phyloP scores from a whole-genome alignment of 2,329 filamentous ascomycete genomes.

The Purpureocillium takamizusanense region DNA sequence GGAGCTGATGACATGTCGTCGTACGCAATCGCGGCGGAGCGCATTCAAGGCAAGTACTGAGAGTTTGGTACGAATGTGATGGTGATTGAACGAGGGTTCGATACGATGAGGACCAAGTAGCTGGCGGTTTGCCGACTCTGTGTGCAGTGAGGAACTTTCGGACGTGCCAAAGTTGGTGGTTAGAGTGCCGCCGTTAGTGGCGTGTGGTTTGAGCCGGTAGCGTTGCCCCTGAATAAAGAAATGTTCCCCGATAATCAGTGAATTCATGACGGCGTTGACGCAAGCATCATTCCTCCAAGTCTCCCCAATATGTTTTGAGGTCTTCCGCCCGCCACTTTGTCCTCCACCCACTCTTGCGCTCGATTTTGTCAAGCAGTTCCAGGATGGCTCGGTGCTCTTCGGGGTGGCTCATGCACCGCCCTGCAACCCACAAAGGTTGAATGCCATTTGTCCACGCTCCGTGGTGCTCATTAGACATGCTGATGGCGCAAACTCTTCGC shows the following conservation, averaged over 20 bases:
- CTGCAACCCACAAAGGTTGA: conserved; percentile 45
- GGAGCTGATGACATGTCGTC: conserved; percentile 19
- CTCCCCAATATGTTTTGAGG: conserved; percentile 41
- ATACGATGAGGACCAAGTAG: too few relatives aligned
- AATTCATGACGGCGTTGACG: too few relatives aligned
- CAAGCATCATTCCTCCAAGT: conserved; percentile 19
- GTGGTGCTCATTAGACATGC: conserved; percentile 40
- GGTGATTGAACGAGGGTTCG: too few relatives aligned
- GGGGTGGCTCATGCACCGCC: conserved; percentile 39
- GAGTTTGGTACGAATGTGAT: neutral
- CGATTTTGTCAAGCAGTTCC: conserved; percentile 36
- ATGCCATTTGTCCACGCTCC: conserved; percentile 46
- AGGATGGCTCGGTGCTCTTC: conserved; percentile 32
- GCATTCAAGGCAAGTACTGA: conserved; percentile 22
- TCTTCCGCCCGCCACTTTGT: conserved; percentile 44
- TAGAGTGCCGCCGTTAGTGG: too few relatives aligned
- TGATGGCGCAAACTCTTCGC: conserved; percentile 42
- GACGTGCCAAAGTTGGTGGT: too few relatives aligned
- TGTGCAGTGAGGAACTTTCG: too few relatives aligned
- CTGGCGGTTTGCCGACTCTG: too few relatives aligned
- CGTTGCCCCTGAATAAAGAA: too few relatives aligned
- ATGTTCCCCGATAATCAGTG: too few relatives aligned
- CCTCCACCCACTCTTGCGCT: conserved; percentile 42
- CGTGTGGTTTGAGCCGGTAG: too few relatives aligned
- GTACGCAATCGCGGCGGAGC: conserved; percentile 20